Evolutionary conservation across 1,284 basidiomycete genomes (phyloP).

Genomic region (Cryptococcus jaspeensis): DNA sequence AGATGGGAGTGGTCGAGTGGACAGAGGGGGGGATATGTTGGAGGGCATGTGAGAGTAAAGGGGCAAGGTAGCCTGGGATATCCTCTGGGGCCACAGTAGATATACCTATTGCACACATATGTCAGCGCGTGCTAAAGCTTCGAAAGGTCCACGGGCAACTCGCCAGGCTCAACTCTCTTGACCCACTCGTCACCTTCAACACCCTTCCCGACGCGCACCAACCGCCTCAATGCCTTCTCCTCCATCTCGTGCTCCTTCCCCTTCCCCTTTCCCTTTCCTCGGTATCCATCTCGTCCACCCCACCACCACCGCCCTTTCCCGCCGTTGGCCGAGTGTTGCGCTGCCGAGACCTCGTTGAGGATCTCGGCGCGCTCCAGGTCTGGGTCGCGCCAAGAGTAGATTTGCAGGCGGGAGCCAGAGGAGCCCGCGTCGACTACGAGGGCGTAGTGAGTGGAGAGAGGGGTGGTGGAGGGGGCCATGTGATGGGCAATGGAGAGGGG

Average conservation of each 20-base stretch:
- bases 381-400: conserved; percentile 94
- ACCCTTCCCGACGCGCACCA: conserved; percentile 91
- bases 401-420: conserved; percentile 91
- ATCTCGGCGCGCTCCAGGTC: conserved; percentile 55
- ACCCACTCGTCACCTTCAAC: conserved; percentile 83
- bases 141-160: conserved; percentile 32
- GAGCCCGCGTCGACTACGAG: conserved; percentile 98
- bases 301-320: conserved; percentile 39
- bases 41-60: conserved; percentile 78
- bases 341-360: conserved; percentile 36
- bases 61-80: conserved; percentile 73
- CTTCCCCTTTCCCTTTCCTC: conserved; percentile 38
- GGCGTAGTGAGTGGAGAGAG: conserved; percentile 76
- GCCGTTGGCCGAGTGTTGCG: conserved; percentile 3
- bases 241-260: conserved; percentile 43
- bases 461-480: conserved; percentile 46
- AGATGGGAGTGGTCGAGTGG: conserved; percentile 80
- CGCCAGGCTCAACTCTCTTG: conserved; percentile 88
- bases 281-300: conserved; percentile 21
- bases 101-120: conserved; percentile 64
- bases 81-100: conserved; percentile 72
- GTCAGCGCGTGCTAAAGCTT: conserved; percentile 1
- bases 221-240: conserved; percentile 45
- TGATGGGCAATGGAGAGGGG: background rate
- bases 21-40: conserved; percentile 80